Conservation (phyloP, 768 basidiomycete genomes). For the Russula abietina region DNA sequence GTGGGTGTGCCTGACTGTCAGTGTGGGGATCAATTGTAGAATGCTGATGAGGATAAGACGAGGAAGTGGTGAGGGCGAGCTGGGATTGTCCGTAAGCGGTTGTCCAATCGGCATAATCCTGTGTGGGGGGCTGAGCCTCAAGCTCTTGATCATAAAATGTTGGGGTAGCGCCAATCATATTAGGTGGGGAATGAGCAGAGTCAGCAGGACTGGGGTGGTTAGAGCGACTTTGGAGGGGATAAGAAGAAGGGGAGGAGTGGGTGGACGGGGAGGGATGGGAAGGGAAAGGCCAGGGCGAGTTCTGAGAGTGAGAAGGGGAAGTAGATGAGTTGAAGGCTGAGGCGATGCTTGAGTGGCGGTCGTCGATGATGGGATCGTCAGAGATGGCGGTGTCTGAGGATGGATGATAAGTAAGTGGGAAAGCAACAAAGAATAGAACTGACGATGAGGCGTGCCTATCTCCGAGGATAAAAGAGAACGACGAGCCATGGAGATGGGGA, state of each 20-base stretch:
- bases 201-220: constrained; percentile 1
- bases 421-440: background rate
- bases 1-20: background rate
- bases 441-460: constrained; percentile 1
- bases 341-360: constrained; percentile 5
- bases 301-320: background rate
- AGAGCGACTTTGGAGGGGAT: background rate
- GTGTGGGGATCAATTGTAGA: background rate
- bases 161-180: constrained; percentile 26
- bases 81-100: background rate
- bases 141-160: constrained; percentile 25
- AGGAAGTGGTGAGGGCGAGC: background rate
- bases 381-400: constrained; percentile 2
- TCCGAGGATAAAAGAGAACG: background rate
- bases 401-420: background rate
- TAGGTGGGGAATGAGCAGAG: constrained; percentile 2
- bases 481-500: background rate
- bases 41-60: background rate
- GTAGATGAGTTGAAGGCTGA: background rate
- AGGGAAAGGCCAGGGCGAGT: constrained; percentile 2
- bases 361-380: constrained; percentile 1
- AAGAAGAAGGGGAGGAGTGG: constrained; percentile 3
- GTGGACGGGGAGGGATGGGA: constrained; percentile 6
- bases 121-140: constrained; percentile 5
- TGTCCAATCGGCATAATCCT: constrained; percentile 19